Evolutionary conservation across 2,329 filamentous ascomycete species (phyloP).

Genomic region (Thelonectria rubi): DNA sequence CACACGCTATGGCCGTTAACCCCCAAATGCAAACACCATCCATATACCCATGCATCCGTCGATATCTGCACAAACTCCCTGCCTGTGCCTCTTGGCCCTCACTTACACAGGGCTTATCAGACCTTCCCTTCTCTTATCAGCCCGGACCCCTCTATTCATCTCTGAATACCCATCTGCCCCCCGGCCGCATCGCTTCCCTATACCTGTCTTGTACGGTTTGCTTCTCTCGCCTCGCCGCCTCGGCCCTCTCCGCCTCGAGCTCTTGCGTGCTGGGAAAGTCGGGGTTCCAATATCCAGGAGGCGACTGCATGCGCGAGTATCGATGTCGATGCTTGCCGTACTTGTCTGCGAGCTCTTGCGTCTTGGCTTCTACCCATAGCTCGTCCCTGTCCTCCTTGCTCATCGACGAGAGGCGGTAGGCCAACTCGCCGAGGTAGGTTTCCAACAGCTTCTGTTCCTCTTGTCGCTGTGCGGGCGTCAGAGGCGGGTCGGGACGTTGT

Average conservation of each 20-base stretch:
- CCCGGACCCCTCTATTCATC: constrained; percentile 68
- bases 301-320: constrained; percentile 75
- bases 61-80: too few relatives aligned
- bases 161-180: constrained; percentile 81
- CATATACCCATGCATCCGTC: too few relatives aligned
- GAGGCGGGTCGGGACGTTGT: constrained; percentile 53
- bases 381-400: constrained; percentile 68
- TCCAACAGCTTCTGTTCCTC: constrained; percentile 63
- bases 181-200: constrained; percentile 80
- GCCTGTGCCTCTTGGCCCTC: too few relatives aligned
- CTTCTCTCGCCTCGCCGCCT: constrained; percentile 70
- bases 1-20: too few relatives aligned
- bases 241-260: constrained; percentile 68
- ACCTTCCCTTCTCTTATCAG: background rate
- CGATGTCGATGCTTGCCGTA: constrained; percentile 81
- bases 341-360: constrained; percentile 75
- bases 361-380: constrained; percentile 79
- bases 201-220: constrained; percentile 76
- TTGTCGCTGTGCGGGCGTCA: constrained; percentile 47
- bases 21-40: too few relatives aligned
- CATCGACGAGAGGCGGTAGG: constrained; percentile 68
- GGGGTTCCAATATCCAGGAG: constrained; percentile 89
- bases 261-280: constrained; percentile 94
- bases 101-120: background rate
- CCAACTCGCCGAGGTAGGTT: constrained; percentile 64